Conservation (phyloP, 2,329 filamentous ascomycete genomes). For the Akanthomyces muscarius region DNA sequence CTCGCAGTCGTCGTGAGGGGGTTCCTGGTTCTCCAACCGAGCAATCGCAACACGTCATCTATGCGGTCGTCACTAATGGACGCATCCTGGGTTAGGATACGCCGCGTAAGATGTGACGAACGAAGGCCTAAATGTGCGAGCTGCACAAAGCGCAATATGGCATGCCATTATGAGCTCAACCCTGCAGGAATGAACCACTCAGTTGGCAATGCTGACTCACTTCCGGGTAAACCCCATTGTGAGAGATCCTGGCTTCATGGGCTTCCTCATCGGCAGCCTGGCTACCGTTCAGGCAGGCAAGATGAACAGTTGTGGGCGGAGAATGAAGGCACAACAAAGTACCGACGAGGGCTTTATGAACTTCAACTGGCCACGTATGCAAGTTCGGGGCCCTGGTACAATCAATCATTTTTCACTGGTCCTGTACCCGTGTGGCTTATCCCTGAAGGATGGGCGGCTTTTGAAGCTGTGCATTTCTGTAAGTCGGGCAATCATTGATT, state of each 20-base stretch:
- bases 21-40: neutral
- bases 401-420: too few species aligned
- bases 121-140: neutral
- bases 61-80: neutral
- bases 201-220: neutral
- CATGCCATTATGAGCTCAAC: neutral
- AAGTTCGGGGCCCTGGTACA: neutral
- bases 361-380: neutral
- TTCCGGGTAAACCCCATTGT: too few species aligned
- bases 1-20: too few species aligned
- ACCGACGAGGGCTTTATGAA: neutral
- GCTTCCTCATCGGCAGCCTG: neutral
- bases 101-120: neutral
- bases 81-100: neutral
- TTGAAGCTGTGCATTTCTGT: neutral
- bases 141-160: slow-evolving; percentile 1
- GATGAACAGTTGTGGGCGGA: neutral
- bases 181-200: neutral
- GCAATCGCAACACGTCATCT: neutral
- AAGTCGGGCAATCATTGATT: neutral
- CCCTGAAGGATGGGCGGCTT: neutral
- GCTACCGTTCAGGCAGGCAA: too few species aligned
- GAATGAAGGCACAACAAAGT: neutral
- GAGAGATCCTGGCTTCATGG: neutral
- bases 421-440: neutral